phyloP scores from a whole-genome alignment of 2,329 filamentous ascomycete genomes.

The Calonectria honghensis region DNA sequence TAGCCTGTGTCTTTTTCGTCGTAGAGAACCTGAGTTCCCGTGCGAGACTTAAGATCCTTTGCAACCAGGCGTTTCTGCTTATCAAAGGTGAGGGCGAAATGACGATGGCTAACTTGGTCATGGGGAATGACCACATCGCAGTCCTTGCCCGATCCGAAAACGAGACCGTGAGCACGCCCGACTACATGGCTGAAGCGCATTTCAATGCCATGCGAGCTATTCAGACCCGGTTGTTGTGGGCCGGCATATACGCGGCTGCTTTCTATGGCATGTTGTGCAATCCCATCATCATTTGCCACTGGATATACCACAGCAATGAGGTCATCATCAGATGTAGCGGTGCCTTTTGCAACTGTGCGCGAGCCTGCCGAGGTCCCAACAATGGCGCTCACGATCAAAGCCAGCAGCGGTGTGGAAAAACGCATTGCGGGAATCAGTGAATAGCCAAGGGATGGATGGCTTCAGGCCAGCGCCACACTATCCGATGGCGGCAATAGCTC shows the following conservation, averaged over 20 bases:
- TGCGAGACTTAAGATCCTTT: constrained; percentile 5
- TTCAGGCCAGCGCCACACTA: neutral
- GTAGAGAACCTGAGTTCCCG: constrained; percentile 5
- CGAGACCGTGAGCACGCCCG: constrained; percentile 1
- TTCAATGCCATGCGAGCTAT: neutral
- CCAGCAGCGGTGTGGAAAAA: neutral
- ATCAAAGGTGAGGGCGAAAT: constrained; percentile 13
- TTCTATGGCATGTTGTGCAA: constrained; percentile 13
- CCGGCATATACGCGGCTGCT: neutral
- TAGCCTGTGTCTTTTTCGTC: constrained; percentile 17
- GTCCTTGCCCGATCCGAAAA: constrained; percentile 7
- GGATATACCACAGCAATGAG: constrained; percentile 17
- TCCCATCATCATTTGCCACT: neutral
- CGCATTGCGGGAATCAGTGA: constrained; percentile 3
- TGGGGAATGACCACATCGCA: neutral
- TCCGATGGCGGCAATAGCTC: neutral
- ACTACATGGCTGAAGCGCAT: neutral
- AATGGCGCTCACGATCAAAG: neutral
- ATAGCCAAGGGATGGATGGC: neutral
- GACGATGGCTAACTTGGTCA: constrained; percentile 9
- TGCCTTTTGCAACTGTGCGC: constrained; percentile 2
- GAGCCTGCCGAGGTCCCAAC: neutral
- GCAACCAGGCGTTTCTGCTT: constrained; percentile 8
- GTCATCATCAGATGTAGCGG: neutral
- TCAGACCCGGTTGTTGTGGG: neutral